Conservation (phyloP, 257 asterid genomes). For the Coffea eugenioides region DNA sequence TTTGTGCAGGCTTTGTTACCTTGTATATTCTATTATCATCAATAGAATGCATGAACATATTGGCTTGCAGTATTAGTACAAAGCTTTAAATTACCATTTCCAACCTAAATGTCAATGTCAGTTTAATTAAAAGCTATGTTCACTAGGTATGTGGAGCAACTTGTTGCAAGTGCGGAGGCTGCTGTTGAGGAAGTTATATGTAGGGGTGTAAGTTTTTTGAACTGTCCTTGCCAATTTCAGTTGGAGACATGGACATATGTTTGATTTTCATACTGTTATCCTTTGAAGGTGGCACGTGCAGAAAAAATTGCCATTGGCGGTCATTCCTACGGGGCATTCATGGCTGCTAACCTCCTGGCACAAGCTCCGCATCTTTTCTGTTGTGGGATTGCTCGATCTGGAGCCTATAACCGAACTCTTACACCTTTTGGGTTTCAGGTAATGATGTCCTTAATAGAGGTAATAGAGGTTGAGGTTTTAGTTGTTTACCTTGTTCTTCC, state of each 20-base stretch:
- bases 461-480: not conserved
- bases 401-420: conserved; percentile 96
- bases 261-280: conserved; percentile 21
- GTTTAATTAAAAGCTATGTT: conserved; percentile 20
- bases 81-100: conserved; percentile 4
- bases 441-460: not conserved
- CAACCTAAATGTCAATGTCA: conserved; percentile 6
- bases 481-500: not conserved
- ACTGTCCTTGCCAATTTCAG: conserved; percentile 7
- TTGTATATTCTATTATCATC: not conserved
- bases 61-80: not conserved
- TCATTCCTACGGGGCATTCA: conserved; percentile 98
- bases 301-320: conserved; percentile 91
- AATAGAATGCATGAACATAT: conserved; percentile 2
- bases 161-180: conserved; percentile 97
- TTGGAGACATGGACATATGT: not conserved
- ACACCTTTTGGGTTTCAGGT: conserved; percentile 99
- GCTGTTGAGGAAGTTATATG: conserved; percentile 93
- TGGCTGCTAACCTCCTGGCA: conserved; percentile 97
- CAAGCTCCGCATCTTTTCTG: conserved; percentile 96
- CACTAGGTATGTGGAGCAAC: conserved; percentile 88
- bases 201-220: conserved; percentile 72
- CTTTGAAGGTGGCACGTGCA: conserved; percentile 87
- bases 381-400: conserved; percentile 97
- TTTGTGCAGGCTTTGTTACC: not conserved